Conservation (phyloP, 371 early-diverging fungal species). For the Rhizopus microsporus region DNA sequence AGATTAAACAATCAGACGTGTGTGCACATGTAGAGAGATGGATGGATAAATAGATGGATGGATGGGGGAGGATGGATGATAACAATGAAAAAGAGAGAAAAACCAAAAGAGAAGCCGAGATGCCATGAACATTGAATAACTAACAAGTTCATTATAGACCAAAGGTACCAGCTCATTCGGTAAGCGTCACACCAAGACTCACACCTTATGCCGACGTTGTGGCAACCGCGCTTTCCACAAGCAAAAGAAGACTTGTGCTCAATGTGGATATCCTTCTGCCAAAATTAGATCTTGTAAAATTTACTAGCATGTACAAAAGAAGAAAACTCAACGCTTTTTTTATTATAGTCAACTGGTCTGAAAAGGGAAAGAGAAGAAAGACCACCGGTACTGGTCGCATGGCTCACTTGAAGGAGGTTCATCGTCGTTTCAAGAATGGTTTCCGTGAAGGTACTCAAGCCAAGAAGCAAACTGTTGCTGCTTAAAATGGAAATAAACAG, state of each 20-base stretch:
- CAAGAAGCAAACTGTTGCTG: slow-evolving; percentile 2
- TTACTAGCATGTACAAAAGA: background rate
- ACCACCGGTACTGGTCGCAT: slow-evolving; percentile 98
- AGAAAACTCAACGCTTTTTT: background rate
- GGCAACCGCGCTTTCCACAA: slow-evolving; percentile 97
- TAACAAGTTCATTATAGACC: slow-evolving; percentile 3
- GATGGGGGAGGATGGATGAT: background rate
- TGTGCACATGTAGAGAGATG: background rate
- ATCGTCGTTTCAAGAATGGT: slow-evolving; percentile 93
- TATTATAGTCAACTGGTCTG: slow-evolving; percentile 85
- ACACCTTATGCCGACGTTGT: slow-evolving; percentile 97
- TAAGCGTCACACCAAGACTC: slow-evolving; percentile 90
- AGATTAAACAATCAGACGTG: background rate
- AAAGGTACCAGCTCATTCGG: slow-evolving; percentile 16
- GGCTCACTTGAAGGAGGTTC: slow-evolving; percentile 90
- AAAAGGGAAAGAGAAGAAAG: slow-evolving; percentile 95
- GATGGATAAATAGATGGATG: slow-evolving; percentile 1
- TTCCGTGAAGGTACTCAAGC: slow-evolving; percentile 75
- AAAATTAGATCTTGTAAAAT: slow-evolving; percentile 90
- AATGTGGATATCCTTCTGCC: slow-evolving; percentile 97
- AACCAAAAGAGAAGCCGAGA: background rate
- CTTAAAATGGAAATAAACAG: background rate
- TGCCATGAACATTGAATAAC: no score
- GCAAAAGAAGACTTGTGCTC: slow-evolving; percentile 98
- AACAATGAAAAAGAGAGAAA: background rate